phyloP scores from a whole-genome alignment of 345 rosid species.

The Litchi chinensis region DNA sequence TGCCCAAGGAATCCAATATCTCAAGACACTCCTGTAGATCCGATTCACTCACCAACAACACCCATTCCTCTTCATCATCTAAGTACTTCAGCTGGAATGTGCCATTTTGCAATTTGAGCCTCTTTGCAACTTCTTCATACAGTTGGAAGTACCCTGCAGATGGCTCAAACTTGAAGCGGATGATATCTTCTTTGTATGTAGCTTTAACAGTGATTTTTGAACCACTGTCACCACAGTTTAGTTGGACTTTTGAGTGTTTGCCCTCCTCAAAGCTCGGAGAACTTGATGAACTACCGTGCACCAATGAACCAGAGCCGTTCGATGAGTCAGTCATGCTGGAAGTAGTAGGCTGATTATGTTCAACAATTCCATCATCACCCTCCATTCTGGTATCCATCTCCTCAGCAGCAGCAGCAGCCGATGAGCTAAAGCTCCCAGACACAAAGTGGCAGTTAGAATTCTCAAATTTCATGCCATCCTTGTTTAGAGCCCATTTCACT shows the following conservation, averaged over 20 bases:
- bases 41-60: constrained; percentile 65
- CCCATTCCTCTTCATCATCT: constrained; percentile 96
- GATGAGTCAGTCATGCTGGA: constrained; percentile 74
- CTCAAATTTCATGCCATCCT: constrained; percentile 33
- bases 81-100: constrained; percentile 80
- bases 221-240: constrained; percentile 38
- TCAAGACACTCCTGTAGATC: constrained; percentile 89
- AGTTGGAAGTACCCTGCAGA: constrained; percentile 64
- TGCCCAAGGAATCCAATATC: constrained; percentile 59
- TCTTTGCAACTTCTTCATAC: constrained; percentile 70
- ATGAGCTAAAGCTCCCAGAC: constrained; percentile 40
- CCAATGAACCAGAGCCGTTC: constrained; percentile 56
- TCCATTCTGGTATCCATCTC: constrained; percentile 44
- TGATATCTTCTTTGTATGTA: constrained; percentile 68
- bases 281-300: constrained; percentile 56
- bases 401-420: constrained; percentile 43
- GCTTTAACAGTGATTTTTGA: constrained; percentile 69
- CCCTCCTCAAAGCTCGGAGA: constrained; percentile 53
- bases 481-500: constrained; percentile 22
- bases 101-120: constrained; percentile 70
- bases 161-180: constrained; percentile 80
- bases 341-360: constrained; percentile 47
- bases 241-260: constrained; percentile 38
- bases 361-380: constrained; percentile 42
- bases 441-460: constrained; percentile 31